These are phyloP conservation scores for Rhynchosporium secalis DNA, from an alignment of 2,329 filamentous ascomycete genomes.

Conservation along the genomic window DNA sequence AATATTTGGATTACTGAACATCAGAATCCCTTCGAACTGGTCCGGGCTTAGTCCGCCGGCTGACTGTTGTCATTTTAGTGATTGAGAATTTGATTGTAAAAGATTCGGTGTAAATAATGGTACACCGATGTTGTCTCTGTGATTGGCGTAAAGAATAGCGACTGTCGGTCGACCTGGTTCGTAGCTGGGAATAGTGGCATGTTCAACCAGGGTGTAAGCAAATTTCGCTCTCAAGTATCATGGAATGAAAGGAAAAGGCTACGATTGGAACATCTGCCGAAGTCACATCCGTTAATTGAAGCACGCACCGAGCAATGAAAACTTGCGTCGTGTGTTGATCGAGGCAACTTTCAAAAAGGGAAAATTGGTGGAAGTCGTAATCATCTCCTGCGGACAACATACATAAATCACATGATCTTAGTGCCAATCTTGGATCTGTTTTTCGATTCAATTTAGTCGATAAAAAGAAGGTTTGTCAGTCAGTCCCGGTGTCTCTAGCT, in stretches of 20 bases:
- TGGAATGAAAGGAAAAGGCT: neutral
- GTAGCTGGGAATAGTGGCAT: neutral
- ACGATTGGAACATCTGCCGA: neutral
- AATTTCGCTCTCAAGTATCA: neutral
- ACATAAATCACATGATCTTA: no score
- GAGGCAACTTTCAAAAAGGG: no score
- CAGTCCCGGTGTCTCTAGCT: no score
- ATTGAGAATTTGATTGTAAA: neutral
- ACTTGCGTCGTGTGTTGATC: no score
- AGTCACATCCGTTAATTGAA: no score
- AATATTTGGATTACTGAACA: conserved; percentile 1
- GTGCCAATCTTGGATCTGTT: no score
- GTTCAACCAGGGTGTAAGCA: conserved; percentile 1
- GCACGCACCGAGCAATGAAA: no score
- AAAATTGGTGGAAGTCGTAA: no score
- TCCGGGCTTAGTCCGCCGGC: neutral
- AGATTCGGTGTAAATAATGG: neutral
- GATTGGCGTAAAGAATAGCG: neutral
- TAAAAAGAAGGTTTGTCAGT: no score
- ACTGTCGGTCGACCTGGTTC: neutral
- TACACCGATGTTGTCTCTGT: neutral
- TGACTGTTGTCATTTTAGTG: neutral
- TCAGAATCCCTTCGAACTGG: neutral
- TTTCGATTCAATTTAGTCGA: no score
- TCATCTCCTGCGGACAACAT: no score